A percentile compares a stretch with the other conserved stretches of the same genome.
These are phyloP conservation scores for Eucalyptus lansdowneana DNA, from an alignment of 345 rosid species.

Conservation along the genomic window DNA sequence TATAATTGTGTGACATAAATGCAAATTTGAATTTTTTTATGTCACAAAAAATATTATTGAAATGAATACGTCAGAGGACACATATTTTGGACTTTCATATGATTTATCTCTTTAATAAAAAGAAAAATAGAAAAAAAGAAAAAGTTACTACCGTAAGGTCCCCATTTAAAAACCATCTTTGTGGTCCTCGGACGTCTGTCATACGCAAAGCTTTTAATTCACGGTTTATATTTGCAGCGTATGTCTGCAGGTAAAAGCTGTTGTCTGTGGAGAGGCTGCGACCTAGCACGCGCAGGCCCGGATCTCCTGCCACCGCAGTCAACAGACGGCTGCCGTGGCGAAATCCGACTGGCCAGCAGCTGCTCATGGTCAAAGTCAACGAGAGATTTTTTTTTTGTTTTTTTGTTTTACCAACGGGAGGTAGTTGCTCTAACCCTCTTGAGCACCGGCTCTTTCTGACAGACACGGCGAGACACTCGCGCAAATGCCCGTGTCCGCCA, in stretches of 20 bases:
- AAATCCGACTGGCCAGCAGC: background rate
- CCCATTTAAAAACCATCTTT: background rate
- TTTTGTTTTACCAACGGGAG: too few relatives aligned
- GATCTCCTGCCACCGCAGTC: background rate
- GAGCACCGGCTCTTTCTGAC: background rate
- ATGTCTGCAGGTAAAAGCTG: background rate
- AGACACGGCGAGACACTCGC: background rate
- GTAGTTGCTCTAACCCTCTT: too few relatives aligned
- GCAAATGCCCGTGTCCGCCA: background rate
- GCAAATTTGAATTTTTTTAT: too few relatives aligned
- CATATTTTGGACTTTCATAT: rapidly evolving
- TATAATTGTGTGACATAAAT: rapidly evolving
- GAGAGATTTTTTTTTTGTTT: background rate
- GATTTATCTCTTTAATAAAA: background rate
- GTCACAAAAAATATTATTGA: too few relatives aligned
- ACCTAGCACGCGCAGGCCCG: background rate
- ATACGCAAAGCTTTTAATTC: background rate
- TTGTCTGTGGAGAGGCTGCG: background rate
- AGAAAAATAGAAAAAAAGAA: background rate
- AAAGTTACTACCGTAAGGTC: background rate
- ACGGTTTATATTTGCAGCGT: background rate
- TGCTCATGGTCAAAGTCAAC: background rate
- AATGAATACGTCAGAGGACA: too few relatives aligned
- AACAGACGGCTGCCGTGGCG: background rate
- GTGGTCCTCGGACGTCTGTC: background rate